A percentile compares a stretch with the other conserved stretches of the same genome.
These are phyloP conservation scores for Cyberlindnera nakhonratchasimensis DNA, from an alignment of 805 yeast species.

Conservation along the genomic window DNA sequence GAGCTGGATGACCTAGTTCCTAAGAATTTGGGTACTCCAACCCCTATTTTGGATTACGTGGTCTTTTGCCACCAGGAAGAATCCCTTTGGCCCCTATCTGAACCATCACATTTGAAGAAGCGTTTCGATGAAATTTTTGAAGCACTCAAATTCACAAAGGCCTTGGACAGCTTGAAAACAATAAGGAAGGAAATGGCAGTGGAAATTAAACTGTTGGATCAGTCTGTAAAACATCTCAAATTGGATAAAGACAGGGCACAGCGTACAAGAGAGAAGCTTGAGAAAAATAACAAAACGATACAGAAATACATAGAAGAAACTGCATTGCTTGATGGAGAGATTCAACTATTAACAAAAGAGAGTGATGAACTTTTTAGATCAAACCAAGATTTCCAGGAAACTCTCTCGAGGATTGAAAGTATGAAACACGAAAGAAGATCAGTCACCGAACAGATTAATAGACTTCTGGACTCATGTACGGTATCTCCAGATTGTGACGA, in stretches of 20 bases:
- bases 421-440: slow-evolving; percentile 45
- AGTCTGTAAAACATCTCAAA: slow-evolving; percentile 72
- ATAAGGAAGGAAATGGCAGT: slow-evolving; percentile 73
- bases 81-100: slow-evolving; percentile 92
- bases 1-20: slow-evolving; percentile 86
- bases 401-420: slow-evolving; percentile 59
- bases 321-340: slow-evolving; percentile 42
- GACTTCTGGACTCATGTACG: slow-evolving; percentile 47
- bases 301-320: slow-evolving; percentile 47
- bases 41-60: slow-evolving; percentile 84
- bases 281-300: slow-evolving; percentile 41
- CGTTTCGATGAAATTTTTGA: slow-evolving; percentile 96
- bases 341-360: slow-evolving; percentile 52
- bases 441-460: slow-evolving; percentile 46
- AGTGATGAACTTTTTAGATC: slow-evolving; percentile 64
- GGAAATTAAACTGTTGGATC: slow-evolving; percentile 73
- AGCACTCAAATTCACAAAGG: slow-evolving; percentile 89
- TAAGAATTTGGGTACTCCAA: slow-evolving; percentile 78
- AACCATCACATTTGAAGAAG: slow-evolving; percentile 83
- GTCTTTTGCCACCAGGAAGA: slow-evolving; percentile 98
- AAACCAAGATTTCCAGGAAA: slow-evolving; percentile 78
- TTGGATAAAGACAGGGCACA: slow-evolving; percentile 72
- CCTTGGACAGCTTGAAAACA: slow-evolving; percentile 71
- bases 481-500: slow-evolving; percentile 42
- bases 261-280: slow-evolving; percentile 47